Conservation (phyloP, 2,329 filamentous ascomycete species). For the Parafenestella ontariensis region DNA sequence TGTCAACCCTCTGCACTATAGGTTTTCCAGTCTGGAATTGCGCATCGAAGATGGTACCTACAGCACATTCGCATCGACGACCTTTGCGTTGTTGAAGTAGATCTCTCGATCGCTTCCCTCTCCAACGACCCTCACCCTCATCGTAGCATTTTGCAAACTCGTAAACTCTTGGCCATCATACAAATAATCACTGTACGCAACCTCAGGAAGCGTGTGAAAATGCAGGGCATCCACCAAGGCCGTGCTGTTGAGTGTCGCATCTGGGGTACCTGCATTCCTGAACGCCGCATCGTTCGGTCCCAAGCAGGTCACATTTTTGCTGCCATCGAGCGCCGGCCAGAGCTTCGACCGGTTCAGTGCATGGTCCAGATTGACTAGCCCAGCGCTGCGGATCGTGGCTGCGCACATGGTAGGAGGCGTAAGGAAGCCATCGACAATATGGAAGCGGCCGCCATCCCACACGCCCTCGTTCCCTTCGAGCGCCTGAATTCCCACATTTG, state of each 20-base stretch:
- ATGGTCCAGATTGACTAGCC: conserved; percentile 21
- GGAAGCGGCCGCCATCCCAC: conserved; percentile 30
- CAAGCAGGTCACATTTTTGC: conserved; percentile 27
- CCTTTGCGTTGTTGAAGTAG: conserved; percentile 33
- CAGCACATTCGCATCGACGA: conserved; percentile 31
- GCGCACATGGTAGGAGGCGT: conserved; percentile 20
- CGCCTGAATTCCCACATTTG: conserved; percentile 18
- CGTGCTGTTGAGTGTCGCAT: conserved; percentile 12
- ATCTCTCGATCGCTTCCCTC: conserved; percentile 12
- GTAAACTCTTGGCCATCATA: conserved; percentile 25
- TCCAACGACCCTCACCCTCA: conserved; percentile 25
- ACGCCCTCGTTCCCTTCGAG: conserved; percentile 13
- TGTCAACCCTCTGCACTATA: too few relatives aligned
- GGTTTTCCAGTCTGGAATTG: too few relatives aligned
- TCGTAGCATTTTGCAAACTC: conserved; percentile 23
- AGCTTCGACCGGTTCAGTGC: conserved; percentile 22
- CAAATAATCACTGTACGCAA: conserved; percentile 27
- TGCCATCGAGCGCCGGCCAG: conserved; percentile 23
- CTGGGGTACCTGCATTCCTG: conserved; percentile 15
- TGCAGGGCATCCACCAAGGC: conserved; percentile 15
- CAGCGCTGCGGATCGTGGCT: conserved; percentile 22
- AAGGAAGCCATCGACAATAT: conserved; percentile 26
- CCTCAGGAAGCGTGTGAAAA: conserved; percentile 26
- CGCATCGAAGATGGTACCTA: conserved; percentile 15
- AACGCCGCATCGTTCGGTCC: conserved; percentile 26